Evolutionary conservation across 352 stramenopile genomes (phyloP).

Genomic region (Blastocystis sp.): DNA sequence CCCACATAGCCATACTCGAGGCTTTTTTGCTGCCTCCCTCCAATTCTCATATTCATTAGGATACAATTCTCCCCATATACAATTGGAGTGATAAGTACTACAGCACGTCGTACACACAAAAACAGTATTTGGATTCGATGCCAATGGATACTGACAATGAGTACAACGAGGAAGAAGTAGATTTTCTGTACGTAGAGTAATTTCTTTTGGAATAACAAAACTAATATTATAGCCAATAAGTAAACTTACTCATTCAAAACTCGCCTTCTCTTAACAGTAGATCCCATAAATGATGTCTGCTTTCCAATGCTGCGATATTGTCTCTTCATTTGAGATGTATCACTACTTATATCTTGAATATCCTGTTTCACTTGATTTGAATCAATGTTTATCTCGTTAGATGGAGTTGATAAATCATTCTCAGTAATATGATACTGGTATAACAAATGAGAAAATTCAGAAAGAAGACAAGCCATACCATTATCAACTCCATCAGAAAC

Average conservation of each 20-base stretch:
- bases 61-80: slow-evolving; percentile 50
- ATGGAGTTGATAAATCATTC: too few species aligned
- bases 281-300: too few species aligned
- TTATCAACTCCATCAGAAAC: too few species aligned
- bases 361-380: not conserved
- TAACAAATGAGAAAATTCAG: too few species aligned
- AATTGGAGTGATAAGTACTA: not conserved
- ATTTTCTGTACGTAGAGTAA: not conserved
- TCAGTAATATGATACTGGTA: too few species aligned
- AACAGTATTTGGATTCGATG: not conserved
- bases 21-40: not conserved
- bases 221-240: not conserved
- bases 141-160: not conserved
- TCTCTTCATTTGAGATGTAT: not conserved
- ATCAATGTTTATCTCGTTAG: too few species aligned
- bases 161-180: not conserved
- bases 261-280: not conserved
- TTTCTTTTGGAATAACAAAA: not conserved
- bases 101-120: not conserved
- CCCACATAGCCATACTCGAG: not conserved
- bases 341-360: not conserved
- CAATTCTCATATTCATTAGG: not conserved
- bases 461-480: too few species aligned
- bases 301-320: too few species aligned
- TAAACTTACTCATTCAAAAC: not conserved